These are phyloP conservation scores for Colletotrichum godetiae DNA, from an alignment of 2,329 filamentous ascomycete genomes.

Conservation along the genomic window DNA sequence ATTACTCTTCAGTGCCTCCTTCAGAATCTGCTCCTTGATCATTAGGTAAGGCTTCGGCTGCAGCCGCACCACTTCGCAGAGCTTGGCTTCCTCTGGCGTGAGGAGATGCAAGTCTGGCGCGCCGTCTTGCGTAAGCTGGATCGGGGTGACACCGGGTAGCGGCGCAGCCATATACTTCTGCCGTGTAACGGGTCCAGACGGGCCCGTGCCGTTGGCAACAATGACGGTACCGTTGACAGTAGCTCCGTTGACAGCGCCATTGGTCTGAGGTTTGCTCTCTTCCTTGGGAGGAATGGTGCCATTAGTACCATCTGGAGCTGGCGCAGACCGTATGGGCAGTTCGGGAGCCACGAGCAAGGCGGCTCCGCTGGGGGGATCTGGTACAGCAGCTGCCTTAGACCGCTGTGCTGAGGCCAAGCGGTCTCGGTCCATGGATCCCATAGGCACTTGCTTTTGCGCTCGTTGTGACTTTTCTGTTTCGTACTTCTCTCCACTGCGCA, in stretches of 20 bases:
- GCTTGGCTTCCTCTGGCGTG: conserved; percentile 83
- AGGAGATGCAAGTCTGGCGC: conserved; percentile 88
- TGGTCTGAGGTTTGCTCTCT: conserved; percentile 64
- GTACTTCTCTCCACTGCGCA: conserved; percentile 90
- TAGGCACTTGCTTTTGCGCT: conserved; percentile 75
- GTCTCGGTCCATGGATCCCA: conserved; percentile 87
- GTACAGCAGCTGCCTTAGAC: conserved; percentile 70
- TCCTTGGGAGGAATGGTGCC: conserved; percentile 42
- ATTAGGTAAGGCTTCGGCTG: conserved; percentile 95
- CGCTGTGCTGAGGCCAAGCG: conserved; percentile 78
- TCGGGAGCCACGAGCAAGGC: conserved; percentile 83
- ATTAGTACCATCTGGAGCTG: conserved; percentile 44
- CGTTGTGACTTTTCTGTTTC: conserved; percentile 87
- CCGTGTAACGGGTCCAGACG: conserved; percentile 48
- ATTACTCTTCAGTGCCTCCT: conserved; percentile 89
- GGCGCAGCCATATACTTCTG: conserved; percentile 66
- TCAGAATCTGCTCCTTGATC: conserved; percentile 92
- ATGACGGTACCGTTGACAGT: conserved; percentile 52
- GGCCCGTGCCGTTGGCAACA: conserved; percentile 49
- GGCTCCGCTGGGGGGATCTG: conserved; percentile 79
- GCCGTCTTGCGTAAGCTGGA: conserved; percentile 79
- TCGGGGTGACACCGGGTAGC: conserved; percentile 70
- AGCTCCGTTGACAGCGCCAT: conserved; percentile 63
- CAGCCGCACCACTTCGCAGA: conserved; percentile 86
- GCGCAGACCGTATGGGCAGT: conserved; percentile 70